Conservation (phyloP, 495 filamentous ascomycete genomes). For the Tetracladium marchalianum region DNA sequence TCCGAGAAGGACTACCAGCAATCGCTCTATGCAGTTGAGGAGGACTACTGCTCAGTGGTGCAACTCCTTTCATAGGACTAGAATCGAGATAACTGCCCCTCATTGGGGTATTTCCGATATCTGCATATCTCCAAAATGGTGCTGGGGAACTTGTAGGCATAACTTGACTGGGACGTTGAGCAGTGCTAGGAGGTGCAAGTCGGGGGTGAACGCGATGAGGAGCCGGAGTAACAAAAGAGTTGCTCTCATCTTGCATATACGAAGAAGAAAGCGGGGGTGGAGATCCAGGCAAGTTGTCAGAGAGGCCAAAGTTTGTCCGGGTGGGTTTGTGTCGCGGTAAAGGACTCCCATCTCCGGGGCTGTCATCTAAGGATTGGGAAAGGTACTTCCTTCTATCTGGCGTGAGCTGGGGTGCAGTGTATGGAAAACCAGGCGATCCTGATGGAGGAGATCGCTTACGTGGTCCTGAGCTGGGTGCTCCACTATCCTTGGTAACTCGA, state of each 20-base stretch:
- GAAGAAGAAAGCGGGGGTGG: constrained; percentile 63
- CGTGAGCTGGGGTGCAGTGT: constrained; percentile 34
- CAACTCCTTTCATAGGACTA: constrained; percentile 38
- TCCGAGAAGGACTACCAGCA: constrained; percentile 22
- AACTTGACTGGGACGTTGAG: constrained; percentile 83
- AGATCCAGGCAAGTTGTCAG: constrained; percentile 50
- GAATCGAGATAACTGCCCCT: constrained; percentile 40
- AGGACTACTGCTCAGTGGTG: constrained; percentile 50
- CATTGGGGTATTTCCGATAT: constrained; percentile 67
- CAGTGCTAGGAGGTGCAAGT: constrained; percentile 80
- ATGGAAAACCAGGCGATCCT: constrained; percentile 36
- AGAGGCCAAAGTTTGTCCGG: constrained; percentile 41
- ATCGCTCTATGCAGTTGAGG: constrained; percentile 8
- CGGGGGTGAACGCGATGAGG: constrained; percentile 73
- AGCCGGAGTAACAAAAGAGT: constrained; percentile 70
- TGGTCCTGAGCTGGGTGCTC: constrained; percentile 34
- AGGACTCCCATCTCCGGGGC: constrained; percentile 41
- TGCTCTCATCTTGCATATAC: constrained; percentile 40
- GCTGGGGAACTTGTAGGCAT: constrained; percentile 92
- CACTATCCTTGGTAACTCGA: constrained; percentile 37
- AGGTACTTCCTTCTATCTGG: constrained; percentile 49
- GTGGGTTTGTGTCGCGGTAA: constrained; percentile 38
- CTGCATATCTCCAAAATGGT: constrained; percentile 90
- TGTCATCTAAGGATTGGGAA: constrained; percentile 37
- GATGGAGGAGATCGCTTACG: constrained; percentile 37